Conservation (phyloP, 1,139 yeast genomes). For the Groenewaldozyma sp. region DNA sequence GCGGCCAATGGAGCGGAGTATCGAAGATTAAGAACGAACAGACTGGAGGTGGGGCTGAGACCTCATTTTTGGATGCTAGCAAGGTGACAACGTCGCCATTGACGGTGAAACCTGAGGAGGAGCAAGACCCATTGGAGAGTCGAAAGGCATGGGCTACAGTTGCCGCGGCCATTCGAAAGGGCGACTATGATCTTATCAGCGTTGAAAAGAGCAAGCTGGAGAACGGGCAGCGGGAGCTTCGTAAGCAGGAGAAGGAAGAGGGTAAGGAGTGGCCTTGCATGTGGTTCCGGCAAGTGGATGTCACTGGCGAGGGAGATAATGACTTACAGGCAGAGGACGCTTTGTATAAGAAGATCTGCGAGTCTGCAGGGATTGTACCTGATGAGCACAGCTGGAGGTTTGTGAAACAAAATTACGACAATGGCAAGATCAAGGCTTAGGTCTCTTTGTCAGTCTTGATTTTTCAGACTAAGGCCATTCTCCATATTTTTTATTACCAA, state of each 20-base stretch:
- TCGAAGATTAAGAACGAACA: constrained; percentile 38
- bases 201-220: constrained; percentile 70
- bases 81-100: constrained; percentile 44
- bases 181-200: constrained; percentile 67
- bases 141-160: constrained; percentile 82
- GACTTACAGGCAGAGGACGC: constrained; percentile 13
- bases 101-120: constrained; percentile 66
- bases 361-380: constrained; percentile 14
- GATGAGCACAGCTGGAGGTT: constrained; percentile 25
- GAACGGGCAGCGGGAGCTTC: constrained; percentile 69
- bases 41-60: constrained; percentile 34
- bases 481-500: not conserved
- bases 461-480: not conserved
- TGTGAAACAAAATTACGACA: constrained; percentile 19
- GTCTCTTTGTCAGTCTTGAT: too few species aligned
- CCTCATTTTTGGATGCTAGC: constrained; percentile 63
- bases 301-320: constrained; percentile 19
- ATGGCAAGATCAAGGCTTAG: constrained; percentile 20
- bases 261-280: constrained; percentile 63
- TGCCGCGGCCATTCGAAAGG: constrained; percentile 71
- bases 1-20: constrained; percentile 88
- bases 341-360: constrained; percentile 12
- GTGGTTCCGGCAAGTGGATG: constrained; percentile 46
- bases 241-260: constrained; percentile 57
- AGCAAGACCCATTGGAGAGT: constrained; percentile 68